Conservation (phyloP, 164 flowering plant species). For the Umbellularia californica region DNA sequence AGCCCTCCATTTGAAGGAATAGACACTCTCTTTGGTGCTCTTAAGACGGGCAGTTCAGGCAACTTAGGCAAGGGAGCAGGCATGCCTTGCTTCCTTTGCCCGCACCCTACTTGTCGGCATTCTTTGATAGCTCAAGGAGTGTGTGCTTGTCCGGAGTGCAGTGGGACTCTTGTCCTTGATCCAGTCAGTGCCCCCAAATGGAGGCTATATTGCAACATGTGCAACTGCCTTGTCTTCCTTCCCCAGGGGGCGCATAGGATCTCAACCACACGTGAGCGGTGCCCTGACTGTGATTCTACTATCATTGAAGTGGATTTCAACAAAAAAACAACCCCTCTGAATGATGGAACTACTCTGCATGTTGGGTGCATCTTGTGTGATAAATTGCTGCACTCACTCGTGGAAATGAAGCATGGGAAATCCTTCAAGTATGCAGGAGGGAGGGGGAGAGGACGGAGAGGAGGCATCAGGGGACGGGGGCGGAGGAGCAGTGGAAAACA, state of each 20-base stretch:
- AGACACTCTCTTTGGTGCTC: slow-evolving; percentile 48
- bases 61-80: slow-evolving; percentile 74
- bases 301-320: slow-evolving; percentile 88
- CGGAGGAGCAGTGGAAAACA: slow-evolving; percentile 41
- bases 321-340: slow-evolving; percentile 81
- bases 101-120: slow-evolving; percentile 93
- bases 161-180: slow-evolving; percentile 83
- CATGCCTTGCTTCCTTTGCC: slow-evolving; percentile 93
- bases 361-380: slow-evolving; percentile 89
- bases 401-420: slow-evolving; percentile 85
- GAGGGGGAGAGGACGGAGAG: slow-evolving; percentile 49
- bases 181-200: slow-evolving; percentile 94
- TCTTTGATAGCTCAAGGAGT: slow-evolving; percentile 87
- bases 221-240: slow-evolving; percentile 84
- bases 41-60: slow-evolving; percentile 32
- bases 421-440: slow-evolving; percentile 46
- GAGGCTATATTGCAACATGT: slow-evolving; percentile 84
- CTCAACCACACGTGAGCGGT: slow-evolving; percentile 58
- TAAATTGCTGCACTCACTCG: slow-evolving; percentile 81
- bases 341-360: slow-evolving; percentile 74
- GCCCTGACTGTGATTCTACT: slow-evolving; percentile 78
- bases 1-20: slow-evolving; percentile 92
- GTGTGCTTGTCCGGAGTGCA: slow-evolving; percentile 95
- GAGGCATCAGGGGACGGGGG: slow-evolving; percentile 36
- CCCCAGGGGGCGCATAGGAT: slow-evolving; percentile 90